Base-by-base conservation (phyloP, 345 rosid species). In the Eucalyptus pauciflora region DNA sequence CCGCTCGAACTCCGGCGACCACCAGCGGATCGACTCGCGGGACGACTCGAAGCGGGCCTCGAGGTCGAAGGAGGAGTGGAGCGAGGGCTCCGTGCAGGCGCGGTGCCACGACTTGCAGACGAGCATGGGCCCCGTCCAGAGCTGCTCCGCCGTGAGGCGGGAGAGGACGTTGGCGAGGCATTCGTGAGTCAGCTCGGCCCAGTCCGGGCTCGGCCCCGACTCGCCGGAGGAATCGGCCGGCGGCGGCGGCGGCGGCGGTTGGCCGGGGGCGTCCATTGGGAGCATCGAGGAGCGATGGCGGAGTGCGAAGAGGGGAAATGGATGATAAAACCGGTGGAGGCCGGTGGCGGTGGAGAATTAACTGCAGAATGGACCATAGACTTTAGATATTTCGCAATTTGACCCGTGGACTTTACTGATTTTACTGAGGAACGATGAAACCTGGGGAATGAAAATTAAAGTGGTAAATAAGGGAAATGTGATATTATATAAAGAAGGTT, bases 111-210 rank as follows among this genome's bases (percentile, higher is more conserved):
- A 91, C 86, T 94, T 96, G 94, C 97, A 91, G 14, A 92, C 98
- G 62, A 96, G 85, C 96, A 97, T 93, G 79, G 99, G 94, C 29
- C 99, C 99, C 2, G 79, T 95, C 99, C 98, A 96, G 91, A 95
- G 95, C 76, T 95, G 94, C 86, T 94, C 93, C 37, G 93, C 31
- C 33, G 94, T 89, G 86, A 97, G 96, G 71, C 98, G 93, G 1
- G 98, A 94, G 90, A 97, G 89, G 94, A 96, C 92, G 94, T 93
- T 95, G 89, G 91, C 86, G 67, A 96, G 93, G 92, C 96, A 95
- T 92, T 95, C 98, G 49, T 91, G 93, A 86, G 99, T 94, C 87
- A 96, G 80, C 76, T 95, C 97, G 54, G 96, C 94, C 99, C 99
- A 97, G 88, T 94, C 95, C 87, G 92, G 43, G 86, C 88, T 89